Evolutionary conservation across 768 basidiomycete genomes (phyloP).

Genomic region (Lanmaoa rubissima): DNA sequence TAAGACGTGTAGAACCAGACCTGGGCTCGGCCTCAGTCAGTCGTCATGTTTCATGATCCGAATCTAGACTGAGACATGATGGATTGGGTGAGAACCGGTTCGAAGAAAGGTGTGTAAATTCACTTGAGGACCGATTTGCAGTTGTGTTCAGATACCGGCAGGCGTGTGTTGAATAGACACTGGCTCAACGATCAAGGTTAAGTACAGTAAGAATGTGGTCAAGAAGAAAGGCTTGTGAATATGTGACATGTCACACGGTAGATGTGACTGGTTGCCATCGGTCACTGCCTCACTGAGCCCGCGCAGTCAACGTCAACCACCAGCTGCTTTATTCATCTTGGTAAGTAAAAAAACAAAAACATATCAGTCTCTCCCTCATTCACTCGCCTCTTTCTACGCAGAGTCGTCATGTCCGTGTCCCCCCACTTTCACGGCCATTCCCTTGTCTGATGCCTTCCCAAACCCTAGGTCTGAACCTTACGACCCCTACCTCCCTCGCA

Average conservation of each 20-base stretch:
- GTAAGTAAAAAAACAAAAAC: constrained; percentile 15
- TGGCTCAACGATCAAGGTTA: background rate
- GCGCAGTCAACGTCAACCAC: constrained; percentile 22
- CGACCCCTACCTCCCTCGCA: constrained; percentile 95
- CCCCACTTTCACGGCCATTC: background rate
- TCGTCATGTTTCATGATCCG: background rate
- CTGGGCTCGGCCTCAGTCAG: background rate
- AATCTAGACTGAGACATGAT: background rate
- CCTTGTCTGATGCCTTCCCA: constrained; percentile 4
- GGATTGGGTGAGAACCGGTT: too few species aligned
- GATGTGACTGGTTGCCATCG: constrained; percentile 13
- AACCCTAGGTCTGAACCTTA: constrained; percentile 89
- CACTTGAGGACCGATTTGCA: background rate
- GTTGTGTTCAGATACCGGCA: too few species aligned
- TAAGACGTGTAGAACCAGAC: background rate
- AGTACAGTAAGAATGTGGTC: background rate
- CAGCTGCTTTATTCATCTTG: constrained; percentile 9
- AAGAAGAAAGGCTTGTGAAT: background rate
- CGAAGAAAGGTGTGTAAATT: background rate
- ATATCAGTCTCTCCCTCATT: background rate
- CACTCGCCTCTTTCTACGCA: constrained; percentile 1
- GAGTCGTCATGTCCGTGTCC: constrained; percentile 29
- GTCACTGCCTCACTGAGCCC: constrained; percentile 12
- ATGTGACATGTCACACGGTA: constrained; percentile 22
- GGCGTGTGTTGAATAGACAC: background rate